Evolutionary conservation across 2,329 filamentous ascomycete genomes (phyloP).

Genomic region (Pseudogymnoascus sp.): DNA sequence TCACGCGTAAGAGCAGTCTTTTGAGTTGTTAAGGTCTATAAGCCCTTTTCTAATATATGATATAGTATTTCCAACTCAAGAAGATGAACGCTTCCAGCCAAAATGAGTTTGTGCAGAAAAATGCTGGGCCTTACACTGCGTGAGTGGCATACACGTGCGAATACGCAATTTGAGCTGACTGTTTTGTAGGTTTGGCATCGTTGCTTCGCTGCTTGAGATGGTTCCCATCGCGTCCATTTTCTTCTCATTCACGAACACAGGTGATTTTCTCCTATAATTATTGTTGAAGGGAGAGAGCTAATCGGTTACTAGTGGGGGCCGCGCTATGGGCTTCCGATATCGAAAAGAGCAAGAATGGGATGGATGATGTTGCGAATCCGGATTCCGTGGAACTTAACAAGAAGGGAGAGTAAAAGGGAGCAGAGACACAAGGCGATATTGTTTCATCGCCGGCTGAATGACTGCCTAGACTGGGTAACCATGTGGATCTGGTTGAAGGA

Average conservation of each 20-base stretch:
- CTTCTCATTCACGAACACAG: slow-evolving; percentile 82
- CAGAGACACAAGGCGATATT: neutral
- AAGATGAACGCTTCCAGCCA: slow-evolving; percentile 60
- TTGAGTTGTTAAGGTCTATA: neutral
- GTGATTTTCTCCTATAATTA: slow-evolving; percentile 32
- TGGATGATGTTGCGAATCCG: slow-evolving; percentile 8
- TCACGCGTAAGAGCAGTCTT: slow-evolving; percentile 38
- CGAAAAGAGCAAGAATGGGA: slow-evolving; percentile 36
- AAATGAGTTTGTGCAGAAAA: slow-evolving; percentile 59
- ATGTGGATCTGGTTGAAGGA: neutral
- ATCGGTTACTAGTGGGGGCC: slow-evolving; percentile 56
- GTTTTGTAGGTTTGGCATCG: slow-evolving; percentile 57
- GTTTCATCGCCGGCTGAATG: neutral
- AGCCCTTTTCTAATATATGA: neutral
- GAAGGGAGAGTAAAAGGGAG: neutral
- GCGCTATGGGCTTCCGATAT: slow-evolving; percentile 91
- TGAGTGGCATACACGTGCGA: slow-evolving; percentile 37
- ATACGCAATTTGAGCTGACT: slow-evolving; percentile 8
- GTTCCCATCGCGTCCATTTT: slow-evolving; percentile 73
- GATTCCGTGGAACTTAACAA: neutral
- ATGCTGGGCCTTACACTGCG: slow-evolving; percentile 72
- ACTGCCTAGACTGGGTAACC: neutral
- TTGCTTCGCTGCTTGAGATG: slow-evolving; percentile 75
- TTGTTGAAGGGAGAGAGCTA: neutral
- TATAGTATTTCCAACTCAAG: slow-evolving; percentile 79